These are phyloP conservation scores for Vigna nakashimae DNA, from an alignment of 306 rosid species.

Conservation along the genomic window DNA sequence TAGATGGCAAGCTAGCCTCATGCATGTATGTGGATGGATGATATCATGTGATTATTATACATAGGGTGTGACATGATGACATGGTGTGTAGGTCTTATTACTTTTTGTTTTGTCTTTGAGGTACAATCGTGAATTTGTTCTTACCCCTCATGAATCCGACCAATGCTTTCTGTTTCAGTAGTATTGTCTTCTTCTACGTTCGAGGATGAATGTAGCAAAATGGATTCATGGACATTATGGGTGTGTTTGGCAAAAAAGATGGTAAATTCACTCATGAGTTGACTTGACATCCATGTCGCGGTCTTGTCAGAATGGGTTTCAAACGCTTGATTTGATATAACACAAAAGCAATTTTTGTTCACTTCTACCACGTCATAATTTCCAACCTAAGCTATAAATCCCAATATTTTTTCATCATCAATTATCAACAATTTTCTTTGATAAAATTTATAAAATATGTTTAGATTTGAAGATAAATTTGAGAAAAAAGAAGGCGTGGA, in stretches of 20 bases:
- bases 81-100: background rate
- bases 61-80: slow-evolving; percentile 41
- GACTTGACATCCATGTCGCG: slow-evolving; percentile 20
- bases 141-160: slow-evolving; percentile 41
- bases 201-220: slow-evolving; percentile 26
- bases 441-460: too few species aligned
- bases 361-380: background rate
- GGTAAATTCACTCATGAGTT: slow-evolving; percentile 35
- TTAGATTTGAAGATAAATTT: too few species aligned
- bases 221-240: background rate
- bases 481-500: too few species aligned
- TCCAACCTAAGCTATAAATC: too few species aligned
- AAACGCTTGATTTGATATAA: background rate
- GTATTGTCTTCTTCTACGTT: slow-evolving; percentile 46
- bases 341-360: background rate
- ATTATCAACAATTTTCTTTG: too few species aligned
- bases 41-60: slow-evolving; percentile 6
- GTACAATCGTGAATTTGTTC: slow-evolving; percentile 49
- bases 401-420: background rate
- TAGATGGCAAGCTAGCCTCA: background rate
- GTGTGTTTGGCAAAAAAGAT: slow-evolving; percentile 1
- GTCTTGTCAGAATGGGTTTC: slow-evolving; percentile 30
- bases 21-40: slow-evolving; percentile 28
- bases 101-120: background rate
- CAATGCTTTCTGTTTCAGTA: slow-evolving; percentile 55